phyloP scores from a whole-genome alignment of 148 eudicot genomes.

The Rhododendron mucronatum region DNA sequence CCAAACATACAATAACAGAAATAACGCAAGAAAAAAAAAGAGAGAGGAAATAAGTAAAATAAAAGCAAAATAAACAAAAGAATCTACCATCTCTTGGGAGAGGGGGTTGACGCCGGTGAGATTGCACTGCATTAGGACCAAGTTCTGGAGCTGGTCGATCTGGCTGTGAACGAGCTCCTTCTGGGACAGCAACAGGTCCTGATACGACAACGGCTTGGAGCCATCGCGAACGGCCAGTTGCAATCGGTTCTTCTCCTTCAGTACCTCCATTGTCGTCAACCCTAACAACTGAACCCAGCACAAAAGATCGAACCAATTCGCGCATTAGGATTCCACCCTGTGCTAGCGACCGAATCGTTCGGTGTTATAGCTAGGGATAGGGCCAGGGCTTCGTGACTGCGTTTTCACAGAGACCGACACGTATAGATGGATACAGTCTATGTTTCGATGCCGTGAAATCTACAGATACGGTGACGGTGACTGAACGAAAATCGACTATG shows the following conservation, averaged over 20 bases:
- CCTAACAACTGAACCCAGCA: neutral
- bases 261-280: slow-evolving; percentile 28
- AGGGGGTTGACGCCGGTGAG: slow-evolving; percentile 93
- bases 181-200: slow-evolving; percentile 54
- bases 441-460: neutral
- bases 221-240: slow-evolving; percentile 36
- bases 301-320: slow-evolving; percentile 6
- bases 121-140: slow-evolving; percentile 67
- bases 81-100: slow-evolving; percentile 88
- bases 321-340: slow-evolving; percentile 3
- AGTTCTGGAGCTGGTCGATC: slow-evolving; percentile 55
- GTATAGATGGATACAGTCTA: neutral
- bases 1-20: neutral
- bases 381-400: slow-evolving; percentile 9
- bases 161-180: slow-evolving; percentile 52
- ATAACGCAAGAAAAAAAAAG: neutral
- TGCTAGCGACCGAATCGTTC: neutral
- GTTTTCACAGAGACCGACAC: neutral
- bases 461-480: neutral
- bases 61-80: neutral
- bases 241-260: slow-evolving; percentile 21
- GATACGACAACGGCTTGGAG: slow-evolving; percentile 32
- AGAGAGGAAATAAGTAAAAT: neutral
- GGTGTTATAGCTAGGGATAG: neutral
- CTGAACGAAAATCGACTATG: neutral